Conservation (phyloP, 345 rosid genomes). For the Nephelium lappaceum region DNA sequence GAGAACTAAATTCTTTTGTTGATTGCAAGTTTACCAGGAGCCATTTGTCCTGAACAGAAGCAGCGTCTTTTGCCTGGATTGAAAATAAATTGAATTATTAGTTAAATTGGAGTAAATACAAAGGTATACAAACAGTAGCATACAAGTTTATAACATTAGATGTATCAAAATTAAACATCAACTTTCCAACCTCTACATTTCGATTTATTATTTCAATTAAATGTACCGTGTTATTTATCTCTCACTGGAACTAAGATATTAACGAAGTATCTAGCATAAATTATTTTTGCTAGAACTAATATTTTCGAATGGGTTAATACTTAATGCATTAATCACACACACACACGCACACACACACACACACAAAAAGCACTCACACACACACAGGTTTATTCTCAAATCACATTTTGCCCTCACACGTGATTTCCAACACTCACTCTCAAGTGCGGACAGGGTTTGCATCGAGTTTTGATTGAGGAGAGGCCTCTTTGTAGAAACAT, state of each 20-base stretch:
- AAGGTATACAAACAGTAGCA: background rate
- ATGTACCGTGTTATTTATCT: background rate
- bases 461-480: background rate
- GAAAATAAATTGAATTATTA: conserved; percentile 5
- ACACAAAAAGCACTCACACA: too few species aligned
- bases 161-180: background rate
- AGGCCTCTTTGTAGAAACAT: background rate
- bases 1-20: conserved; percentile 89
- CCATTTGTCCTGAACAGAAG: conserved; percentile 89
- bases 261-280: background rate
- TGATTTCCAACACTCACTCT: background rate
- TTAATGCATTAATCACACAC: background rate
- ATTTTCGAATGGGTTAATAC: background rate
- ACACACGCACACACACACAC: too few species aligned
- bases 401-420: background rate
- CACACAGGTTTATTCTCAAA: too few species aligned
- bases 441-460: background rate
- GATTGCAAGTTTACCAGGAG: conserved; percentile 95
- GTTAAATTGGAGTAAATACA: conserved; percentile 17
- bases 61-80: conserved; percentile 76
- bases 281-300: background rate
- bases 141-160: background rate
- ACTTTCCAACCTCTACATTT: background rate
- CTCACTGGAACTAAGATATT: background rate
- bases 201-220: background rate